Evolutionary conservation across 768 basidiomycete species (phyloP), one percentile per base, ranked within the genome.

Genomic region (Kwoniella sp.): DNA sequence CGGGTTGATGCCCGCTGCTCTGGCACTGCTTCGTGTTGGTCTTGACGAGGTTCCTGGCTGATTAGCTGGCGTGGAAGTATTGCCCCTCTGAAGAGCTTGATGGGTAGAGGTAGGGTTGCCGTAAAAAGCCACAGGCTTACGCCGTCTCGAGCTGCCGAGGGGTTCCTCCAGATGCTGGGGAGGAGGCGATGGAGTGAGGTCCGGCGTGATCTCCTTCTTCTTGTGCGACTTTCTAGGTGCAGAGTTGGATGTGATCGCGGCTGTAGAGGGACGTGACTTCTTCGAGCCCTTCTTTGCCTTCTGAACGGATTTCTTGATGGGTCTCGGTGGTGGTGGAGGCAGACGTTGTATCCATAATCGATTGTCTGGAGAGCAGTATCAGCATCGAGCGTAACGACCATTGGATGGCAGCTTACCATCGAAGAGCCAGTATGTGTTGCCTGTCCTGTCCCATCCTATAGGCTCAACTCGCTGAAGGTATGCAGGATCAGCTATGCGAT

Each of bases 391-490:
- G n/a, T n/a, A n/a, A n/a, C n/a, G n/a, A n/a, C n/a, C n/a, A n/a
- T n/a, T n/a, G n/a, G 22, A 23, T 14, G 5, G 4, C 15, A 12
- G 52, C 69, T 46, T 31, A 73, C 74, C 74, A 33, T 75, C 73
- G 55, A 76, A 76, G 23, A 76, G 50, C 53, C 57, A 76, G 53
- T 73, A 76, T 5, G 69, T 71, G 51, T 75, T 75, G 6, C 70
- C 73, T 12, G 47, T 40, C 40, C 62, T 69, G 44, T 76, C 75
- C 68, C 69, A 76, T 2, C 75, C 75, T 9, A 71, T 50, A 34
- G 75, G 75, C 23, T 76, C 72, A 17, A 75, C 64, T 22, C 75
- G 58, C 75, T 73, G 37, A 29, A 27, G 8, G 37, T 10, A 26
- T 22, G 17, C 22, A 17, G 15, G 7, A 33, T 59, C 40, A 59